Conservation (phyloP, 2,329 filamentous ascomycete species). For the Penicillium fuscoglaucum region DNA sequence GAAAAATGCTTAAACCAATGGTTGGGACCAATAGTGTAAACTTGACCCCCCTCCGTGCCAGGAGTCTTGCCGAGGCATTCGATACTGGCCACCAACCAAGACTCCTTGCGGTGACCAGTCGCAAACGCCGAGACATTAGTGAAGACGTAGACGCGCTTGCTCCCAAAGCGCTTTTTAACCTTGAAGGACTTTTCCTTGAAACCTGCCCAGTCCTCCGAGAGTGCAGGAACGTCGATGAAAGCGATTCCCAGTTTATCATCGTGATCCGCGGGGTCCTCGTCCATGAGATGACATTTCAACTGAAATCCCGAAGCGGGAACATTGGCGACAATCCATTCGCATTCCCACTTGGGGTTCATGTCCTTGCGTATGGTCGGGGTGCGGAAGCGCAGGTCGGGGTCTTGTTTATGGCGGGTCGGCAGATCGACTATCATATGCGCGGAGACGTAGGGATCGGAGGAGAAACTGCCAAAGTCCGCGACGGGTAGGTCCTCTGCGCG, state of each 20-base stretch:
- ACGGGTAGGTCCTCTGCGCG: constrained; percentile 77
- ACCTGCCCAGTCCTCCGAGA: constrained; percentile 68
- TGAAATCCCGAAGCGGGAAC: constrained; percentile 77
- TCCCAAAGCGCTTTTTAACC: constrained; percentile 76
- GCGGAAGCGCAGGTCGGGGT: constrained; percentile 71
- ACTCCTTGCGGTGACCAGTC: constrained; percentile 62
- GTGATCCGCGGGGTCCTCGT: constrained; percentile 83
- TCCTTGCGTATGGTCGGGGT: constrained; percentile 73
- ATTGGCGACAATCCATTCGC: constrained; percentile 85
- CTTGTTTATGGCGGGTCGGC: constrained; percentile 80
- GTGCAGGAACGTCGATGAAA: constrained; percentile 62
- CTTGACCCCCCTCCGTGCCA: constrained; percentile 60
- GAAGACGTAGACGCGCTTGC: constrained; percentile 80
- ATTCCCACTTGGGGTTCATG: constrained; percentile 77
- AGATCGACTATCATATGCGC: constrained; percentile 72
- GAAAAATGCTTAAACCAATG: constrained; percentile 82
- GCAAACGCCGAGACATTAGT: constrained; percentile 68
- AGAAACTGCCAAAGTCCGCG: constrained; percentile 73
- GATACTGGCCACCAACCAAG: constrained; percentile 70
- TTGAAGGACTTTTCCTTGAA: constrained; percentile 65
- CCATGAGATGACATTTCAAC: constrained; percentile 83
- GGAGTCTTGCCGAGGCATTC: constrained; percentile 76
- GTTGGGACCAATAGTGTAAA: constrained; percentile 78
- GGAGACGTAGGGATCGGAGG: constrained; percentile 79
- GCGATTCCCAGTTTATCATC: constrained; percentile 88